Percentiles rank a stretch among this genome's conserved stretches.
These are phyloP conservation scores for Termitomyces sp. DNA, from an alignment of 768 basidiomycete genomes.

Conservation along the genomic window DNA sequence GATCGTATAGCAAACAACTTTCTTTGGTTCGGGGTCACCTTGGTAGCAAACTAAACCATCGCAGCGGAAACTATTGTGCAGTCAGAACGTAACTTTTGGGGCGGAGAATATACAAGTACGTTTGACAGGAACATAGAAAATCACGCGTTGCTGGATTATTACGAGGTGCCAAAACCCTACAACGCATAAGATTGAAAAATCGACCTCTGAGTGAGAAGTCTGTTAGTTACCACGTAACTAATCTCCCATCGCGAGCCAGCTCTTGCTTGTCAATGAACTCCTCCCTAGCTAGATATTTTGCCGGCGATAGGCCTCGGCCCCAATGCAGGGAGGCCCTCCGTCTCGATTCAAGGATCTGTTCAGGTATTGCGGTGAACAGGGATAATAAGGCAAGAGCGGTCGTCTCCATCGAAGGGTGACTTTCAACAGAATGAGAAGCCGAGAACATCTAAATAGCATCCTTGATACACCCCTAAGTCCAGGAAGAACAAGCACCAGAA, in stretches of 20 bases:
- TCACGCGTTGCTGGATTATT: constrained; percentile 42
- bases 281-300: constrained; percentile 41
- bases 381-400: constrained; percentile 22
- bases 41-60: constrained; percentile 20
- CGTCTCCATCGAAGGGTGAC: not conserved
- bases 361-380: constrained; percentile 40
- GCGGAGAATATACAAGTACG: constrained; percentile 31
- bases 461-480: not conserved
- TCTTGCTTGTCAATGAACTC: constrained; percentile 31
- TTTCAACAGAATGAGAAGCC: not conserved
- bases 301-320: constrained; percentile 35
- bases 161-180: constrained; percentile 54
- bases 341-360: constrained; percentile 37
- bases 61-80: constrained; percentile 22
- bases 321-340: constrained; percentile 33
- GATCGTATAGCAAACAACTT: constrained; percentile 43
- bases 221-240: constrained; percentile 17
- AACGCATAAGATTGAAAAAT: not conserved
- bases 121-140: constrained; percentile 58
- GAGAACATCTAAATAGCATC: not conserved
- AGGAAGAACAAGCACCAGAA: not conserved
- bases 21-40: constrained; percentile 13
- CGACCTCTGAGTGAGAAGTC: not conserved
- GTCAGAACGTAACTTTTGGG: not conserved
- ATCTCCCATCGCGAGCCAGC: constrained; percentile 37